A percentile compares a stretch with the other conserved stretches of the same genome.
phyloP scores from a whole-genome alignment of 768 basidiomycete species.

The Cubamyces lactineus region DNA sequence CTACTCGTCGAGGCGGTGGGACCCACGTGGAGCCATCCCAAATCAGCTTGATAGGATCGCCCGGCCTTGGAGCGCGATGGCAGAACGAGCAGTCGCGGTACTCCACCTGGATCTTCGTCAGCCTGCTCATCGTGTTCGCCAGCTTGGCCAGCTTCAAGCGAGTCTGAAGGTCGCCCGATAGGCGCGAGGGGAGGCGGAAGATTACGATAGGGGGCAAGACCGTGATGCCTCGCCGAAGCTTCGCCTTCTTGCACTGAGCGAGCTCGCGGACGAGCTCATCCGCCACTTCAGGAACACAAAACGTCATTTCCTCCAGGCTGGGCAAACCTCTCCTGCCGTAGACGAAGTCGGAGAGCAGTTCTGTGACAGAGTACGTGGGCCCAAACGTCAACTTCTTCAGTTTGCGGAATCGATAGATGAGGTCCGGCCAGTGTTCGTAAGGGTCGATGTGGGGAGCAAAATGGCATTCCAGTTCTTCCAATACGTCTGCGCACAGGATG shows the following conservation, averaged over 20 bases:
- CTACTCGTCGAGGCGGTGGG: no score
- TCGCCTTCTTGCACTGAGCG: background rate
- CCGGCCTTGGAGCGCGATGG: background rate
- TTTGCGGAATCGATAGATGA: background rate
- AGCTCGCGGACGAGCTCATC: background rate
- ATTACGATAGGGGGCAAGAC: background rate
- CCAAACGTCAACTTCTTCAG: conserved; percentile 2
- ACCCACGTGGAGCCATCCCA: no score
- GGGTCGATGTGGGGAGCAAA: background rate
- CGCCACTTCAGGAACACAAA: background rate
- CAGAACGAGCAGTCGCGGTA: conserved; percentile 8
- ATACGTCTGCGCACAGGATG: background rate
- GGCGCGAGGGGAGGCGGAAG: background rate
- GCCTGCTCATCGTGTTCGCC: background rate
- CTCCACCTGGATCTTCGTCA: background rate
- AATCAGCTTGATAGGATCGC: no score
- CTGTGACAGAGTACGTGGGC: background rate
- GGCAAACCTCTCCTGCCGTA: background rate
- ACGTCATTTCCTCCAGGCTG: background rate
- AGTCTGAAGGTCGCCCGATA: background rate
- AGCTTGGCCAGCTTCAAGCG: background rate
- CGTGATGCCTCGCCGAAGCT: background rate
- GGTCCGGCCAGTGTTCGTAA: background rate
- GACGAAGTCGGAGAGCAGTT: background rate
- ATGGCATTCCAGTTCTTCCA: conserved; percentile 1